A percentile compares a stretch with the other conserved stretches of the same genome.
Conservation (phyloP, 169 alveolate genomes). For the Cryptosporidium bovis region DNA sequence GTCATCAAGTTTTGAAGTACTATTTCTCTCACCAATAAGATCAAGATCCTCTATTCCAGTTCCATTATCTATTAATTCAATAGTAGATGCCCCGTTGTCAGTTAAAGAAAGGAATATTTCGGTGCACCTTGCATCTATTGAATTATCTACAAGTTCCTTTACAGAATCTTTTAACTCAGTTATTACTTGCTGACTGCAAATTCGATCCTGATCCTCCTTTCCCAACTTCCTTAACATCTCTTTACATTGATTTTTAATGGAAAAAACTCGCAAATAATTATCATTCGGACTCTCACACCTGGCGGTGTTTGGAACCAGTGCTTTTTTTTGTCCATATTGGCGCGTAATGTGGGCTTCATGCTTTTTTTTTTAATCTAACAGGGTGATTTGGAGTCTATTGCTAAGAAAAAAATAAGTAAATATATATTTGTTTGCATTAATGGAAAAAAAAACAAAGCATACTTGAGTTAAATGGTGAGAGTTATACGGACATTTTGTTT, state of each 20-base stretch:
- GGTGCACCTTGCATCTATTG: slow-evolving; percentile 93
- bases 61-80: slow-evolving; percentile 94
- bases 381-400: too few species aligned
- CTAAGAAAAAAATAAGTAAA: too few species aligned
- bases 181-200: slow-evolving; percentile 76
- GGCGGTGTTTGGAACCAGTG: not conserved
- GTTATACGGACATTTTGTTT: not conserved
- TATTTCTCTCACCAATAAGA: slow-evolving; percentile 82
- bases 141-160: slow-evolving; percentile 94
- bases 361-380: not conserved
- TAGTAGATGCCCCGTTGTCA: slow-evolving; percentile 89
- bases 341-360: slow-evolving; percentile 74
- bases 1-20: slow-evolving; percentile 93
- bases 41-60: slow-evolving; percentile 87
- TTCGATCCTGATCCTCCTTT: slow-evolving; percentile 63
- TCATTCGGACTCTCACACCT: too few species aligned
- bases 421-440: too few species aligned
- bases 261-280: not conserved
- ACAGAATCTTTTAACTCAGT: slow-evolving; percentile 81
- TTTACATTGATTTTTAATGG: not conserved
- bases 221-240: slow-evolving; percentile 28
- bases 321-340: slow-evolving; percentile 20
- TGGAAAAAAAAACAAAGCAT: too few species aligned
- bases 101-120: slow-evolving; percentile 85
- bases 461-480: too few species aligned